Evolutionary conservation across 2,329 filamentous ascomycete species (phyloP), one percentile per base, ranked within the genome.

Genomic region (Colletotrichum horii): DNA sequence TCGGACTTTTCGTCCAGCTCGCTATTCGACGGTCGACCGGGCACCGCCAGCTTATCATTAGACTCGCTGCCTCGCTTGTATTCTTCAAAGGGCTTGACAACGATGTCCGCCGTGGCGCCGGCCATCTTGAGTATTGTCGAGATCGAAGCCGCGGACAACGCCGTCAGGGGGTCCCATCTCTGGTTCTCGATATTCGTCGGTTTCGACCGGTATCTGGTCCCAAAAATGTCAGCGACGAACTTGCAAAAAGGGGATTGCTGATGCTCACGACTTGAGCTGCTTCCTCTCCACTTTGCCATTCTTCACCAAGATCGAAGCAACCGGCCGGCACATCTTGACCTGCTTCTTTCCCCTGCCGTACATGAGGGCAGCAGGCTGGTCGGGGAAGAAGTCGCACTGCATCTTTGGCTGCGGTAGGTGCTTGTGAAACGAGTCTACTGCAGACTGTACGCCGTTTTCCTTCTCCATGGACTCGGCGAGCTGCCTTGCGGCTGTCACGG

Each of bases 261-360:
- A 74, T 11, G 36, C 71, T n/a, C 24, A 74, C 74, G 62, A 61
- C 11, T 71, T 71, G n/a, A 75, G 71, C 19, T 66, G 67, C 32
- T 68, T 64, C 32, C 58, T 67, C 28, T 75, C 68, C 19, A 74
- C 16, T 15, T 70, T 76, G 9, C 61, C 65, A n/a, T 69, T 74
- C 26, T 76, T 74, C 15, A 70, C 58, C 48, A 76, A 24, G 9
- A 76, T 70, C 30, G 74, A 74, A 24, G 74, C 65, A 8, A 70
- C 61, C 11, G 74, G 66, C 16, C 62, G 61, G 38, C 74, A 74
- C 71, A 76, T 76, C 70, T 74, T 76, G 48, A 76, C 74, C 24
- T 90, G 66, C 0, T 73, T 58, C 28, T 74, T 69, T 0, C 74
- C 64, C 19, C 66, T 48, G 5, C 74, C 70, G 19, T 60, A 66